Conservation (phyloP, 2,329 filamentous ascomycete species). For the Beauveria brongniartii region DNA sequence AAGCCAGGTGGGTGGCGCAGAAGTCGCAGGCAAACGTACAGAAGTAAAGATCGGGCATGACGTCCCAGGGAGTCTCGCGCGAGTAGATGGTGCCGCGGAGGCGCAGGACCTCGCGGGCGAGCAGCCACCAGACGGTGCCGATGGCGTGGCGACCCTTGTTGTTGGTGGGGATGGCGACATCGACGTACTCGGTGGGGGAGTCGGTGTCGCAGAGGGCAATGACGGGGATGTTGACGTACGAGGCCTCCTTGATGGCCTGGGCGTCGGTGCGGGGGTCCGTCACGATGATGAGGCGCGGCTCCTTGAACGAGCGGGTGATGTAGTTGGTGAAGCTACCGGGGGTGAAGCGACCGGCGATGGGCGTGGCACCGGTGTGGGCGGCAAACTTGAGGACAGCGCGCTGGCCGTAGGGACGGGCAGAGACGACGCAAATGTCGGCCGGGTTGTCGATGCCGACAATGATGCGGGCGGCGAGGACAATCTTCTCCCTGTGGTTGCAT, state of each 20-base stretch:
- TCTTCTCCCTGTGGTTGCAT: constrained; percentile 76
- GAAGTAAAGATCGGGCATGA: constrained; percentile 99
- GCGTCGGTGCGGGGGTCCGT: constrained; percentile 99
- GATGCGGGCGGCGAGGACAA: constrained; percentile 96
- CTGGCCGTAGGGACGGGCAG: constrained; percentile 98
- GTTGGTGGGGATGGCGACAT: constrained; percentile 99
- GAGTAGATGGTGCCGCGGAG: constrained; percentile 93
- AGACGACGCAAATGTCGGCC: constrained; percentile 98
- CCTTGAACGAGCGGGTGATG: constrained; percentile 99
- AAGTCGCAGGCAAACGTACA: constrained; percentile 42
- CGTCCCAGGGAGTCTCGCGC: constrained; percentile 96
- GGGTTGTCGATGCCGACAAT: constrained; percentile 99
- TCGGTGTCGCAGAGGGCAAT: constrained; percentile 99
- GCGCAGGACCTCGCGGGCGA: constrained; percentile 98
- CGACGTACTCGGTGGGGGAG: constrained; percentile 98
- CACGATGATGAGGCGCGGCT: constrained; percentile 98
- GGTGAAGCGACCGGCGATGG: constrained; percentile 99
- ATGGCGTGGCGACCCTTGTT: constrained; percentile 99
- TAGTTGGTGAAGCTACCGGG: constrained; percentile 99
- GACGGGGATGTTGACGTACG: constrained; percentile 99
- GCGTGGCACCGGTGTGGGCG: constrained; percentile 91
- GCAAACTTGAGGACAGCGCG: constrained; percentile 99
- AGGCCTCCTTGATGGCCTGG: constrained; percentile 99
- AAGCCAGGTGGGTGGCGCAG: no score
- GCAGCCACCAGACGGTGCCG: constrained; percentile 98